Conservation (phyloP, 2,329 filamentous ascomycete species). For the Ophiostoma montium region DNA sequence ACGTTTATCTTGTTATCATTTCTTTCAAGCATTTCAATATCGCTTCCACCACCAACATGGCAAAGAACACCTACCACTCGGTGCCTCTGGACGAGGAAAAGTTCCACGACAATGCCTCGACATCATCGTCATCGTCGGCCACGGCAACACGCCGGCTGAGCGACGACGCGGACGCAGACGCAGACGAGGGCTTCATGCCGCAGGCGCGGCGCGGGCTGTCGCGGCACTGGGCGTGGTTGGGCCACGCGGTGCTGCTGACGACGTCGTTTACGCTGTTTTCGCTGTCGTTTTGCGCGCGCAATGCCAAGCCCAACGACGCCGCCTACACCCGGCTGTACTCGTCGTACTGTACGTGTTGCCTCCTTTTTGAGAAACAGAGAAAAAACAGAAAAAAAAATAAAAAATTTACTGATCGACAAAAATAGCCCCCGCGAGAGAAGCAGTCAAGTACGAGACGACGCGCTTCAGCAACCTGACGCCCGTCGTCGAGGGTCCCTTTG, state of each 20-base stretch:
- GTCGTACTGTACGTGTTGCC: constrained; percentile 22
- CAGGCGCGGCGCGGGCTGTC: constrained; percentile 1
- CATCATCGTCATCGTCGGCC: constrained; percentile 1
- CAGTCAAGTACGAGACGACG: constrained; percentile 33
- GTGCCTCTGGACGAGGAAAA: constrained; percentile 25
- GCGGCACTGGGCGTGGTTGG: constrained; percentile 25
- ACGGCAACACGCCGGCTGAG: constrained; percentile 6
- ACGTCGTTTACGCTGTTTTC: constrained; percentile 26
- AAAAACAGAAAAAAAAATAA: not conserved
- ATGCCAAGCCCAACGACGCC: constrained; percentile 21
- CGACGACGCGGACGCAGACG: constrained; percentile 9
- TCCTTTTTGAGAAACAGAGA: not conserved
- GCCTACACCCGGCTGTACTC: constrained; percentile 27
- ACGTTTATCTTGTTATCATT: not conserved
- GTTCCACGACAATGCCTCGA: constrained; percentile 11
- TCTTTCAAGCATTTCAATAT: not conserved
- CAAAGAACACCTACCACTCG: constrained; percentile 21
- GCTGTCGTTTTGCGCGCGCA: constrained; percentile 25
- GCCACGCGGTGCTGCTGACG: constrained; percentile 26
- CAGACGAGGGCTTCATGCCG: constrained; percentile 8
- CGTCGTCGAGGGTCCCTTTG: constrained; percentile 33
- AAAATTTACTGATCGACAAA: not conserved
- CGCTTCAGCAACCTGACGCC: constrained; percentile 33
- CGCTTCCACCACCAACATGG: constrained; percentile 13
- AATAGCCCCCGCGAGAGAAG: constrained; percentile 29